Base-by-base conservation (phyloP, 257 asterid species). In the Capsicum pubescens region DNA sequence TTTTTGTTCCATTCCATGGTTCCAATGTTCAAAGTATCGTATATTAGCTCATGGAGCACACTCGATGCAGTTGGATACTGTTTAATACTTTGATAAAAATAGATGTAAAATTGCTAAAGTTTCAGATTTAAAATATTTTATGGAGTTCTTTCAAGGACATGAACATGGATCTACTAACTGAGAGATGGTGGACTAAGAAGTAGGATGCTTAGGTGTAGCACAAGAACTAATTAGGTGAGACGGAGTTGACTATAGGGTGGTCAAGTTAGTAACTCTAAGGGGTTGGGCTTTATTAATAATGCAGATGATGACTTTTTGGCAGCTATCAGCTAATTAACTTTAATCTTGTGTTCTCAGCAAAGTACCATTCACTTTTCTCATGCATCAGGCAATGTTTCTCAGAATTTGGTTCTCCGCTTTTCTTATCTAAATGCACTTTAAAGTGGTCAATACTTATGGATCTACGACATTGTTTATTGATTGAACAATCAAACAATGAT, bases 371-470 rank as follows among this genome's bases (percentile, higher is more conserved):
- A 52, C 46, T 50, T 68, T 50, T 76, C 61, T 21, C 63, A 72
- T 76, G 63, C 63, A 54, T n/a, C 81, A 52, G 48, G 81, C 48
- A 14, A 54, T 54, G 81, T 57, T 52, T 52, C 26, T 76, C 60
- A 52, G 63, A 52, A 52, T 52, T 13, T 52, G 44, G 48, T 74
- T 14, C 80, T 50, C 26, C 32, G 0, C 48, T 76, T 74, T 15
- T 63, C 81, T 76, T 52, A 52, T 76, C 81, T 13, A 76, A 76
- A 76, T 76, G 81, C 61, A 76, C 81, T 76, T 76, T 17, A 14
- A 26, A 52, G 21, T 52, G 52, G 7, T 36, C 63, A 76, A 54
- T 35, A 19, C 63, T 2, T 54, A 76, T 76, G 81, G 48, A 74
- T 15, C 64, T 26, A 54, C 32, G 48, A 8, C 26, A 26, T 76